Conservation (phyloP, 169 alveolate genomes). For the Cryptosporidium bovis region DNA sequence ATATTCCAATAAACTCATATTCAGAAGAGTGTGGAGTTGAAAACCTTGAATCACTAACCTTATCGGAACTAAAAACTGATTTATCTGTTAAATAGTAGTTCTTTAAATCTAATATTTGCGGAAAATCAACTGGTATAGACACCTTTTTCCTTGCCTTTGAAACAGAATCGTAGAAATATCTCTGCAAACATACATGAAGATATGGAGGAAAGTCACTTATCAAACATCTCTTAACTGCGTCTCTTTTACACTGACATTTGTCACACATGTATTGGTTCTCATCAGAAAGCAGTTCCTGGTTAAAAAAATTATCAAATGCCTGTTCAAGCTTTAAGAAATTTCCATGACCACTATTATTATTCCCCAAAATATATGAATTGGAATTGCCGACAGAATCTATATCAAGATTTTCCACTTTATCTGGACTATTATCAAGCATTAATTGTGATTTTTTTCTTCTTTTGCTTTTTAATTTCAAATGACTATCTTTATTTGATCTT, state of each 20-base stretch:
- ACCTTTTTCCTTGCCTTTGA: slow-evolving; percentile 59
- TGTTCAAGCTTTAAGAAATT: slow-evolving; percentile 6
- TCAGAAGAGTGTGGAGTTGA: neutral
- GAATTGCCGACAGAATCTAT: neutral
- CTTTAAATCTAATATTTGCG: slow-evolving; percentile 14
- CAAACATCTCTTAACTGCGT: slow-evolving; percentile 50
- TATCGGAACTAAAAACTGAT: neutral
- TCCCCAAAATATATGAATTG: slow-evolving; percentile 4
- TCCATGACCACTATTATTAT: neutral
- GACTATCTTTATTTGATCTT: neutral
- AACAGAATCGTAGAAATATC: slow-evolving; percentile 50
- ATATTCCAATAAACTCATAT: slow-evolving; percentile 68
- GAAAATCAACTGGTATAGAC: slow-evolving; percentile 65
- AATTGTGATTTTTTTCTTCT: neutral
- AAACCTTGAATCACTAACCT: neutral
- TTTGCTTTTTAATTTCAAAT: neutral
- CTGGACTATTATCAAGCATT: neutral
- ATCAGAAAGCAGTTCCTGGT: slow-evolving; percentile 67
- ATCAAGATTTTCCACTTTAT: neutral
- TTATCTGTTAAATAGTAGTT: neutral
- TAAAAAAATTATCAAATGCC: slow-evolving; percentile 69
- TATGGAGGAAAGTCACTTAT: slow-evolving; percentile 52
- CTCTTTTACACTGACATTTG: slow-evolving; percentile 46
- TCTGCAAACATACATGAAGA: slow-evolving; percentile 70
- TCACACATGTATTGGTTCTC: slow-evolving; percentile 73